A percentile compares a stretch with the other conserved stretches of the same genome.
Conservation (phyloP, 2,329 filamentous ascomycete species). For the Talaromyces rugulosus region DNA sequence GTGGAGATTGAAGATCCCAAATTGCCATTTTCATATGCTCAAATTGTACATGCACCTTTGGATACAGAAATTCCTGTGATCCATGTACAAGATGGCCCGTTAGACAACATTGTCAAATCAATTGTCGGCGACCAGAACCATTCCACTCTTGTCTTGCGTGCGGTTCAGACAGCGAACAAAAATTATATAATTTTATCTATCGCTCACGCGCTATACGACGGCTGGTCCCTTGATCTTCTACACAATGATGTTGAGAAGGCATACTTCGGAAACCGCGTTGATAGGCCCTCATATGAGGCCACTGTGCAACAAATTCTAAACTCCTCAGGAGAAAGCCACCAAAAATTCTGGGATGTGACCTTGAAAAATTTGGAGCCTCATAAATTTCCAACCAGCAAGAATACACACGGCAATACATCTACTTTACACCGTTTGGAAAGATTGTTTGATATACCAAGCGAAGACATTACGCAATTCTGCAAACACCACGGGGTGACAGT, state of each 20-base stretch:
- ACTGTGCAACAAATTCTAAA: conserved; percentile 55
- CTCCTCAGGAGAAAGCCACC: conserved; percentile 44
- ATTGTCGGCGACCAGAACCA: conserved; percentile 19
- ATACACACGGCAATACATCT: conserved; percentile 11
- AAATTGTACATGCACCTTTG: conserved; percentile 42
- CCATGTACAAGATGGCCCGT: conserved; percentile 15
- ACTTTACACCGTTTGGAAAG: conserved; percentile 26
- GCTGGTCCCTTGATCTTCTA: conserved; percentile 72
- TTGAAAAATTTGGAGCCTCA: conserved; percentile 51
- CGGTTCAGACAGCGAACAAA: conserved; percentile 30
- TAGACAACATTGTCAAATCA: conserved; percentile 17
- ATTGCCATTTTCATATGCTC: conserved; percentile 54
- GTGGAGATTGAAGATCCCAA: conserved; percentile 59
- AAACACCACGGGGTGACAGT: conserved; percentile 63
- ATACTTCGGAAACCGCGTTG: conserved; percentile 48
- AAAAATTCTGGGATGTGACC: conserved; percentile 67
- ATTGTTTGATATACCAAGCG: conserved; percentile 28
- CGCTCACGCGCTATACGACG: conserved; percentile 84
- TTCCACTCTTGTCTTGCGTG: conserved; percentile 30
- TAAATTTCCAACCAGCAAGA: conserved; percentile 33
- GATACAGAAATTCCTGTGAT: conserved; percentile 31
- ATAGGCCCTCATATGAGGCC: conserved; percentile 47
- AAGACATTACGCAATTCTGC: conserved; percentile 57
- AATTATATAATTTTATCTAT: conserved; percentile 63
- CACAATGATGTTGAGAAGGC: conserved; percentile 66